phyloP scores from a whole-genome alignment of 2,329 filamentous ascomycete species.

The Alternaria infectoria region DNA sequence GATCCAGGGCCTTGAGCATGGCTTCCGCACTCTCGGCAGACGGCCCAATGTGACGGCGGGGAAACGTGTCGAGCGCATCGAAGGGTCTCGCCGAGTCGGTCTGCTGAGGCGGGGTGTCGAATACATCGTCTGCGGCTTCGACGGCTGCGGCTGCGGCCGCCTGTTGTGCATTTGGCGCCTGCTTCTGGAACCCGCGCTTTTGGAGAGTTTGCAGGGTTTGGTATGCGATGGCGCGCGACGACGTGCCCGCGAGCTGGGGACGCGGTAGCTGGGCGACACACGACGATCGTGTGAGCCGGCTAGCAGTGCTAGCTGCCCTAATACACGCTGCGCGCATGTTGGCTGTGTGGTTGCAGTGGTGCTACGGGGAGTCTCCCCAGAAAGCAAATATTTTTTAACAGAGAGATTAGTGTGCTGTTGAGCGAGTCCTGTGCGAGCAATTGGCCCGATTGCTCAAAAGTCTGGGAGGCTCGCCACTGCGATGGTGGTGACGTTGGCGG shows the following conservation, averaged over 20 bases:
- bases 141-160: constrained; percentile 25
- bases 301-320: constrained; percentile 39
- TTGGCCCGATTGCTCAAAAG: not conserved
- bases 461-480: constrained; percentile 2
- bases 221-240: constrained; percentile 23
- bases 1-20: constrained; percentile 82
- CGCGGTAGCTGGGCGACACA: constrained; percentile 29
- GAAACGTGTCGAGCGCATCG: constrained; percentile 68
- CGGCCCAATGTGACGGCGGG: constrained; percentile 86
- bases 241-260: constrained; percentile 22
- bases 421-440: not conserved
- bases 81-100: constrained; percentile 37
- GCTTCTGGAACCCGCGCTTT: constrained; percentile 32
- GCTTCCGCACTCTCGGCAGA: constrained; percentile 70
- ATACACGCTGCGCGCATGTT: constrained; percentile 43
- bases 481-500: not conserved
- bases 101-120: constrained; percentile 34
- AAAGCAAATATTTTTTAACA: not conserved
- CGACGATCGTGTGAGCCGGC: constrained; percentile 31
- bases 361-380: constrained; percentile 1
- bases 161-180: constrained; percentile 22
- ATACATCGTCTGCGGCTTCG: constrained; percentile 37
- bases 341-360: constrained; percentile 3
- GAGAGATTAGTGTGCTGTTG: not conserved
- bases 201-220: constrained; percentile 23